phyloP scores from a whole-genome alignment of 441 rosid species.

The Geranium incanum region DNA sequence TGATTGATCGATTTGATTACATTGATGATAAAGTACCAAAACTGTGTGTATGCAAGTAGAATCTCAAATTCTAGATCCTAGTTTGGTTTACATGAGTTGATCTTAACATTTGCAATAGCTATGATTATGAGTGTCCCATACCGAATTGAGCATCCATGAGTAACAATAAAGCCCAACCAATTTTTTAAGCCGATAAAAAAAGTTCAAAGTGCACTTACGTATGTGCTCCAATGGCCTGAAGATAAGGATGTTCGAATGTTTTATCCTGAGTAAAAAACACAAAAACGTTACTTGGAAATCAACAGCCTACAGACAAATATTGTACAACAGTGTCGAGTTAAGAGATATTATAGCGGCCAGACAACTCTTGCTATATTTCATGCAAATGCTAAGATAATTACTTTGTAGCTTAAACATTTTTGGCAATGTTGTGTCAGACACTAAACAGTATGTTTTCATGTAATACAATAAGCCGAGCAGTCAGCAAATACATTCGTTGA shows the following conservation, averaged over 20 bases:
- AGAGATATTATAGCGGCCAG: background rate
- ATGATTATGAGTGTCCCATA: too few species aligned
- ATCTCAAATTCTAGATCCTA: too few species aligned
- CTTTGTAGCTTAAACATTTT: background rate
- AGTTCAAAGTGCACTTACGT: conserved; percentile 56
- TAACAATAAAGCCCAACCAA: too few species aligned
- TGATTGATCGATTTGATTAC: conserved; percentile 2
- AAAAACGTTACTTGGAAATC: conserved; percentile 18
- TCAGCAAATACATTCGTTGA: background rate
- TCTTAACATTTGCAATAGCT: too few species aligned
- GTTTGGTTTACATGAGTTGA: too few species aligned
- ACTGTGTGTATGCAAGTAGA: background rate
- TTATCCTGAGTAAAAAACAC: conserved; percentile 60
- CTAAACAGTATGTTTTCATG: background rate
- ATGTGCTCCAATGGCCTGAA: conserved; percentile 89
- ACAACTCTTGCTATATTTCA: background rate
- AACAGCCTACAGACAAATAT: background rate
- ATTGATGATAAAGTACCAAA: background rate
- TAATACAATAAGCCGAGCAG: background rate
- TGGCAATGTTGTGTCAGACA: background rate
- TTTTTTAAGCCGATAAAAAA: too few species aligned
- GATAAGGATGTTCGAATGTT: conserved; percentile 90
- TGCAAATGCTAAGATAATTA: background rate
- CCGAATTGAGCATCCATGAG: too few species aligned
- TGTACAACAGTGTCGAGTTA: background rate